Percentiles rank a stretch among this genome's conserved stretches.
phyloP scores from a whole-genome alignment of 805 yeast species.

The Lachancea dasiensis region DNA sequence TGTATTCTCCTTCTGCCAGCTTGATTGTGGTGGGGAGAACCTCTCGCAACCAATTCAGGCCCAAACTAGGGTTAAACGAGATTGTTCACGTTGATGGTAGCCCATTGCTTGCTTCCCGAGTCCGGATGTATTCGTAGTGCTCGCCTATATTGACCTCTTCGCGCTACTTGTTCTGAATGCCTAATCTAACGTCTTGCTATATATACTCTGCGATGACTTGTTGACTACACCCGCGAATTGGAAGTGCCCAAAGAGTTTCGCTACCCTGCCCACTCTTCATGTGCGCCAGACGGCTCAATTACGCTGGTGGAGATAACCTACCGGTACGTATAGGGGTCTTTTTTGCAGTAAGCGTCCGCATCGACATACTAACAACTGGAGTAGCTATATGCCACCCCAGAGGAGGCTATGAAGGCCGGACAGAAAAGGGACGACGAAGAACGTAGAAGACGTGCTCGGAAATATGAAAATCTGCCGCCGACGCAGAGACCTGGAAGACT shows the following conservation, averaged over 20 bases:
- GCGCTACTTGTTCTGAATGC: no score
- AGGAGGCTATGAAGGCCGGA: conserved; percentile 31
- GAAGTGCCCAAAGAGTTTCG: no score
- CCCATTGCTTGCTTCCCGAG: no score
- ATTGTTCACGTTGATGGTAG: no score
- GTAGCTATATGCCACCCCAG: conserved; percentile 32
- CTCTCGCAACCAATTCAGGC: no score
- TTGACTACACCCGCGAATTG: no score
- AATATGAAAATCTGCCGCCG: conserved; percentile 14
- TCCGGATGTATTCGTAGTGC: no score
- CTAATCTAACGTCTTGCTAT: no score
- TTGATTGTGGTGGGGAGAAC: no score
- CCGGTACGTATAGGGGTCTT: conserved; percentile 14
- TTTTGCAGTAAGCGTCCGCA: background rate
- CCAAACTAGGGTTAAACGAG: no score
- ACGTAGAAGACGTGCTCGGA: conserved; percentile 20
- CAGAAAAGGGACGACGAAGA: conserved; percentile 25
- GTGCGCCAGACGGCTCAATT: conserved; percentile 30
- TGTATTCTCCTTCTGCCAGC: no score
- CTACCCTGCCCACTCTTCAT: conserved; percentile 9
- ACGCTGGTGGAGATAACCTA: conserved; percentile 33
- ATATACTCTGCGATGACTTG: background rate
- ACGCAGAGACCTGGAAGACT: background rate
- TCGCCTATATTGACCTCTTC: no score
- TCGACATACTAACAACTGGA: conserved; percentile 7